Conservation (phyloP, 2,329 filamentous ascomycete species). For the Hypoxylon sp. region DNA sequence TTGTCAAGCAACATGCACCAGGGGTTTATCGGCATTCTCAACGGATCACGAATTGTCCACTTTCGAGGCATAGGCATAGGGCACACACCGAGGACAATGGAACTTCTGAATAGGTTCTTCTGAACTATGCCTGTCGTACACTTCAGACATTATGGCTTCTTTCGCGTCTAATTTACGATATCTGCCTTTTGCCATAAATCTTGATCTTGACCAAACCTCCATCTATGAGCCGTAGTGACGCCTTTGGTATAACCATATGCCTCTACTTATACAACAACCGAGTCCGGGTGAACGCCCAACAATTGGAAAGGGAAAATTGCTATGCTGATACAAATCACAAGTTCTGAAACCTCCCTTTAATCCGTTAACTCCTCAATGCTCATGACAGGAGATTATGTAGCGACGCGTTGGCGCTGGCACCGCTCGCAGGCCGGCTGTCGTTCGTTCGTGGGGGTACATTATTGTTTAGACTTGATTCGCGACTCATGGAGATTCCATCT, state of each 20-base stretch:
- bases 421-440: constrained; percentile 61
- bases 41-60: background rate
- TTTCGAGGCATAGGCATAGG: background rate
- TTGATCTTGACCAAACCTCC: constrained; percentile 5
- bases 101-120: constrained; percentile 4
- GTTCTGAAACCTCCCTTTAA: background rate
- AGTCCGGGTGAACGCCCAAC: constrained; percentile 46
- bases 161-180: constrained; percentile 6
- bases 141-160: constrained; percentile 5
- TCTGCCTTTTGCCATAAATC: constrained; percentile 9
- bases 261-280: constrained; percentile 51
- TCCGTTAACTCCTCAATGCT: constrained; percentile 16
- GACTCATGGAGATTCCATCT: constrained; percentile 54
- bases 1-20: background rate
- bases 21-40: background rate
- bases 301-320: constrained; percentile 30
- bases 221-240: constrained; percentile 36
- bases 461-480: constrained; percentile 51
- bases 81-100: background rate
- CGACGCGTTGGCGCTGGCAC: constrained; percentile 83
- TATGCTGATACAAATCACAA: constrained; percentile 31
- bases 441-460: constrained; percentile 52
- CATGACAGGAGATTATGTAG: constrained; percentile 79
- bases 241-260: constrained; percentile 47
- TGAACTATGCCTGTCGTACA: constrained; percentile 18